Percentiles rank a stretch among this genome's conserved stretches.
These are phyloP conservation scores for Adansonia madagascariensis DNA, from an alignment of 441 rosid genomes.

Conservation along the genomic window DNA sequence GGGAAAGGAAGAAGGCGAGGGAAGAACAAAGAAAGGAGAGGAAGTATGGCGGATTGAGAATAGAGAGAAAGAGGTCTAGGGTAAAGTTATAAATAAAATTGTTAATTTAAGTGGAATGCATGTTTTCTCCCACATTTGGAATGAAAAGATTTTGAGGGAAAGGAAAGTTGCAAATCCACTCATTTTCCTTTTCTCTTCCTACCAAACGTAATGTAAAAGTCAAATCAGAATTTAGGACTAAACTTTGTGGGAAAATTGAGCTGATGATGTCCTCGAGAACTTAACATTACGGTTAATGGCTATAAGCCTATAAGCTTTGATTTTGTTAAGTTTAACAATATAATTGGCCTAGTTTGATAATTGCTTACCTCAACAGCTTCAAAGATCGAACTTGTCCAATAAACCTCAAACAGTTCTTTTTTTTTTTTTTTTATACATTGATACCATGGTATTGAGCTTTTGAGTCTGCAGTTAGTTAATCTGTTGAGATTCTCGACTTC, in stretches of 20 bases:
- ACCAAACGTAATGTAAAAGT: not conserved
- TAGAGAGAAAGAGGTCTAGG: too few relatives aligned
- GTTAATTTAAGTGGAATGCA: too few relatives aligned
- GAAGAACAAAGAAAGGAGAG: too few relatives aligned
- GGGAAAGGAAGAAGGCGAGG: too few relatives aligned
- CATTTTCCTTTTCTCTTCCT: too few relatives aligned
- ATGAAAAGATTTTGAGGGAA: too few relatives aligned
- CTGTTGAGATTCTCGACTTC: not conserved
- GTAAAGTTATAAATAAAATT: too few relatives aligned
- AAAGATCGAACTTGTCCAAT: not conserved
- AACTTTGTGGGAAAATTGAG: not conserved
- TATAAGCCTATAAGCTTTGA: not conserved
- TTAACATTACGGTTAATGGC: not conserved
- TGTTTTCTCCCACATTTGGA: too few relatives aligned
- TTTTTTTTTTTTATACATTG: not conserved
- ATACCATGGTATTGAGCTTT: not conserved
- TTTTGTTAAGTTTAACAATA: not conserved
- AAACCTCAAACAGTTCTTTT: not conserved
- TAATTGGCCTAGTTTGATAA: not conserved
- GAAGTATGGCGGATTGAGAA: too few relatives aligned
- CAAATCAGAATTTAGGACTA: not conserved
- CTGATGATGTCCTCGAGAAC: not conserved
- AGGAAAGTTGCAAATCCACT: too few relatives aligned
- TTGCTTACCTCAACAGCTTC: not conserved
- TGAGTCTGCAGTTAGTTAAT: not conserved